phyloP scores from a whole-genome alignment of 805 yeast genomes.

The Nakazawaea wickerhamii region DNA sequence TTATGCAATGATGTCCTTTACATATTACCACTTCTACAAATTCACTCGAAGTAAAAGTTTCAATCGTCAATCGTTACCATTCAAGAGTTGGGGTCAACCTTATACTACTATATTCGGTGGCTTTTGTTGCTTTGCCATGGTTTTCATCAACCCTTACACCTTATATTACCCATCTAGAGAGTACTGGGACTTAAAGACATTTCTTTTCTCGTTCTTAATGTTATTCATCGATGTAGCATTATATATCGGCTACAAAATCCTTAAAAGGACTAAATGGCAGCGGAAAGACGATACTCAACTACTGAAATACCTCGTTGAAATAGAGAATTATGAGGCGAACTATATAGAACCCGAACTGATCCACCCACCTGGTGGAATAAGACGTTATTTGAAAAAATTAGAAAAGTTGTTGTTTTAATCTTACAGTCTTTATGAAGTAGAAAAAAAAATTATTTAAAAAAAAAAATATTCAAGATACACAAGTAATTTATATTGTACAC shows the following conservation, averaged over 20 bases:
- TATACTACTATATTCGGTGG: conserved; percentile 47
- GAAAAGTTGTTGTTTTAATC: conserved; percentile 4
- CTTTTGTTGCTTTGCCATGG: conserved; percentile 42
- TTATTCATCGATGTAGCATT: conserved; percentile 49
- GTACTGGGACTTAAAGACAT: conserved; percentile 56
- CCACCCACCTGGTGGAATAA: not conserved
- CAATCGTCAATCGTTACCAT: conserved; percentile 40
- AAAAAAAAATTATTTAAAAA: not conserved
- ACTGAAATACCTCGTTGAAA: conserved; percentile 46
- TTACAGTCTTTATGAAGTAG: not conserved
- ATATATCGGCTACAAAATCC: conserved; percentile 46
- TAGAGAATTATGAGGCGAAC: conserved; percentile 50
- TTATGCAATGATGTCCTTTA: conserved; percentile 39
- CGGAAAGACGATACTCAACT: conserved; percentile 47
- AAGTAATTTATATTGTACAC: not conserved
- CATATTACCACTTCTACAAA: conserved; percentile 38
- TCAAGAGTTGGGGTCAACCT: conserved; percentile 56
- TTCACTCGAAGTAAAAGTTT: conserved; percentile 41
- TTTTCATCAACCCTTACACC: conserved; percentile 60
- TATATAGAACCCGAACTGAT: not conserved
- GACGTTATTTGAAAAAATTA: not conserved
- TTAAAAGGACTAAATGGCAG: conserved; percentile 42
- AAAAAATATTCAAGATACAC: not conserved
- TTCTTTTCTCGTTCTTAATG: conserved; percentile 70
- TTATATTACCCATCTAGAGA: conserved; percentile 59